Base-by-base conservation (phyloP, 1,139 yeast genomes). In the Suhomyces ambrosiae region DNA sequence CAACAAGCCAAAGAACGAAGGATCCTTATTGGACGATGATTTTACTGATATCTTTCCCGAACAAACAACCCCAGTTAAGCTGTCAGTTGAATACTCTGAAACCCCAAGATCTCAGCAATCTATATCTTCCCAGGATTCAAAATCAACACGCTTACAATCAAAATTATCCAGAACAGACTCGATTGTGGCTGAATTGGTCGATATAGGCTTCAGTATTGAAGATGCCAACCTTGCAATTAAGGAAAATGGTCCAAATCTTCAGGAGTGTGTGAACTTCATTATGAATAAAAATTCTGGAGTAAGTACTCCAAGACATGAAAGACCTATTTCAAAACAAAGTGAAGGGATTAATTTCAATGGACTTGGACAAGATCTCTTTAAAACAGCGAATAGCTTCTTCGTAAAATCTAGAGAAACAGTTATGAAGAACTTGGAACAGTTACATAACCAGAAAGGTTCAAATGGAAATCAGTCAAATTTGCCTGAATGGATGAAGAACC, bases 401-500 rank as follows among this genome's bases (percentile, higher is more conserved):
- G 72, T 75, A 40, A 76, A 79, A 45, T 85, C 92, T 2, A 73
- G 74, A 42, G 68, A 79, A 42, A 79, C 82, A 21, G 70, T 86
- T 5, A 74, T 79, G 49, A 79, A 80, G 50, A 86, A 86, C 27
- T 65, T 85, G 29, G 86, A 80, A 40, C 78, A 76, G 50, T 77
- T 82, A 47, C 79, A 79, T 45, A 58, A 57, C 10, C 47, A 38
- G 17, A 44, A 64, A 58, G 27, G 54, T 6, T 10, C 28, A 30
- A 40, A 23, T 17, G 25, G 16, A 23, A 12, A 29, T 9, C 12
- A 25, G 9, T 26, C 48, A 7, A 75, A 76, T 11, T 63, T 74
- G 43, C 96, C 96, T 0, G 80, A 84, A 3, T 87, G 96, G 96
- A 83, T 87, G 92, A 72, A 69, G 41, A 74, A 77, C 45, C 82